phyloP scores from a whole-genome alignment of 2,329 filamentous ascomycete species.

The Paradendryphiella salina region DNA sequence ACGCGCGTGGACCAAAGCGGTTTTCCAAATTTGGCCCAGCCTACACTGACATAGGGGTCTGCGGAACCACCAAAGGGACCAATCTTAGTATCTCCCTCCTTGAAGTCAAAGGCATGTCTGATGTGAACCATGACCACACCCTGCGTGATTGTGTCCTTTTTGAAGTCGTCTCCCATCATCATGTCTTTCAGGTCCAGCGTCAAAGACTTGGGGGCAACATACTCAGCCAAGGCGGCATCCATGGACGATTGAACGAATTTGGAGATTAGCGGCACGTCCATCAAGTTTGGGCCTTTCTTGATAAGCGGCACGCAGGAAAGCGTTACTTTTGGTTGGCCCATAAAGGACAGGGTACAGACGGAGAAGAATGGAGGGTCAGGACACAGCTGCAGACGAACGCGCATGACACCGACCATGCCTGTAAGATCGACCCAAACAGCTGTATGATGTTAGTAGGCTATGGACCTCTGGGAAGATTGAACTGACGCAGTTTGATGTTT shows the following conservation, averaged over 20 bases:
- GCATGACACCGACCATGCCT: conserved; percentile 70
- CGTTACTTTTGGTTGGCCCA: conserved; percentile 73
- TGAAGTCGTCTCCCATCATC: conserved; percentile 76
- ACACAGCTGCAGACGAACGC: conserved; percentile 70
- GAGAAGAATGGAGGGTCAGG: conserved; percentile 77
- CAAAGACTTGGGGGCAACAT: conserved; percentile 74
- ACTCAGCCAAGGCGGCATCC: conserved; percentile 73
- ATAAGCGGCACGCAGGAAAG: conserved; percentile 71
- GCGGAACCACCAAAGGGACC: conserved; percentile 64
- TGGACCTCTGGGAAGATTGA: background rate
- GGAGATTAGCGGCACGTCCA: conserved; percentile 74
- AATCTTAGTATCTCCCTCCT: conserved; percentile 67
- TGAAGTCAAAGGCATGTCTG: conserved; percentile 70
- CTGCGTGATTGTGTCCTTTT: conserved; percentile 69
- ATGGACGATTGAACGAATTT: conserved; percentile 75
- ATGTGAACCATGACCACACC: conserved; percentile 70
- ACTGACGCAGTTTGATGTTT: conserved; percentile 56
- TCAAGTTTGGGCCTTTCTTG: conserved; percentile 70
- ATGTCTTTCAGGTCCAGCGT: conserved; percentile 76
- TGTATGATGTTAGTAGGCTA: conserved; percentile 35
- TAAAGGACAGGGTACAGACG: conserved; percentile 73
- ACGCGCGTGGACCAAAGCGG: conserved; percentile 68
- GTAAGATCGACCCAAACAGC: conserved; percentile 75
- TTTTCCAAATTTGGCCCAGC: conserved; percentile 78
- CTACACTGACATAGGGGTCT: conserved; percentile 72